A percentile compares a stretch with the other conserved stretches of the same genome.
These are phyloP conservation scores for Fusarium veterinarium DNA, from an alignment of 2,329 filamentous ascomycete genomes.

Conservation along the genomic window DNA sequence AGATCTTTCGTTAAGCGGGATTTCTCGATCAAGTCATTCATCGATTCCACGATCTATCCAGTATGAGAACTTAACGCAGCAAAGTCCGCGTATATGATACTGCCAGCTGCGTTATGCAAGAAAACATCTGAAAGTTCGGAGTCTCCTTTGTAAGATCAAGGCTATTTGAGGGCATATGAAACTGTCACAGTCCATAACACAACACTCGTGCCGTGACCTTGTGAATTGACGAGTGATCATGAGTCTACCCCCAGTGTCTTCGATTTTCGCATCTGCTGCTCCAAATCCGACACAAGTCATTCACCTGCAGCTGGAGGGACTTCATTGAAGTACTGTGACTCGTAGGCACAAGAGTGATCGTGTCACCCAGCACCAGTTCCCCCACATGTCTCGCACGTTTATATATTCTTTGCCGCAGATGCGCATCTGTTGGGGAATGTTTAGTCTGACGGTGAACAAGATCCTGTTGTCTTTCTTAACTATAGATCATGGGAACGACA, in stretches of 20 bases:
- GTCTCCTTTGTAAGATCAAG: background rate
- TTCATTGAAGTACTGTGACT: conserved; percentile 14
- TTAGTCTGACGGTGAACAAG: background rate
- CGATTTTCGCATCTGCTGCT: background rate
- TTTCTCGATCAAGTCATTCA: background rate
- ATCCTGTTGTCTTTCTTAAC: background rate
- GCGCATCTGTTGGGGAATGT: background rate
- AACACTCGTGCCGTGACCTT: conserved; percentile 23
- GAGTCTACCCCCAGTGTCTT: background rate
- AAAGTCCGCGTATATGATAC: too few relatives aligned
- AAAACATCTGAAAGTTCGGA: background rate
- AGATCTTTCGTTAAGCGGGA: background rate
- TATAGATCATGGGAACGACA: background rate
- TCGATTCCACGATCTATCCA: background rate
- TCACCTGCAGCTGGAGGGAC: background rate
- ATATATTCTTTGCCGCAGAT: background rate
- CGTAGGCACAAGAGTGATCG: conserved; percentile 16
- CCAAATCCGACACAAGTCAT: conserved; percentile 1
- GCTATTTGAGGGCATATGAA: background rate
- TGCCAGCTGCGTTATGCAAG: background rate
- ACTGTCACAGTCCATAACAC: background rate
- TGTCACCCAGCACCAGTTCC: conserved; percentile 7
- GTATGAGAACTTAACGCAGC: background rate
- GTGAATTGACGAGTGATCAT: conserved; percentile 22
- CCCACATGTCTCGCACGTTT: background rate